Evolutionary conservation across 2,329 filamentous ascomycete genomes (phyloP).

Genomic region (Sarocladium oryzae): DNA sequence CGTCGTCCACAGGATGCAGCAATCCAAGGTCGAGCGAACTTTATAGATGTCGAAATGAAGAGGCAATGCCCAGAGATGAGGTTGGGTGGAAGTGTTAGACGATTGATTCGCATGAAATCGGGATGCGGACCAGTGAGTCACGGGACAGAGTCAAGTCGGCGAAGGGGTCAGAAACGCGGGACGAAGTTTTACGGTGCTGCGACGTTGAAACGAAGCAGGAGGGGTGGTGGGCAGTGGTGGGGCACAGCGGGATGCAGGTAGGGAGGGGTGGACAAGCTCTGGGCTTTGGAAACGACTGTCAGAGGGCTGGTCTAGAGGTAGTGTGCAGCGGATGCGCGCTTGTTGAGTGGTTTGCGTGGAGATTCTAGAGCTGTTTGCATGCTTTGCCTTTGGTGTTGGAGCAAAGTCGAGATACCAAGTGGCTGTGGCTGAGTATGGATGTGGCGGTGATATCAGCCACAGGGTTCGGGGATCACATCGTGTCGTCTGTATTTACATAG

Average conservation of each 20-base stretch:
- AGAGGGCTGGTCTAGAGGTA: background rate
- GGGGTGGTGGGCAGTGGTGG: conserved; percentile 5
- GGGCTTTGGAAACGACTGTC: background rate
- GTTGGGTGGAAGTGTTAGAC: background rate
- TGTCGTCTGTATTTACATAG: no score
- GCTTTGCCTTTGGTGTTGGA: background rate
- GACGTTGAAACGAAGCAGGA: conserved; percentile 4
- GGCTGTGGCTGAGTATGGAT: background rate
- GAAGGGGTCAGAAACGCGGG: conserved; percentile 4
- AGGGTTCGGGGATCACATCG: background rate
- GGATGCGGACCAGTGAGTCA: conserved; percentile 5
- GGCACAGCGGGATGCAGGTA: conserved; percentile 3
- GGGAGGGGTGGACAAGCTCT: background rate
- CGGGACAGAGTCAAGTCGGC: background rate
- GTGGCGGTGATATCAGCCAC: conserved; percentile 3
- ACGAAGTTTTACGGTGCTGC: conserved; percentile 6
- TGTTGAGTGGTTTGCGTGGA: conserved; percentile 4
- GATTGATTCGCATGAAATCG: conserved; percentile 9
- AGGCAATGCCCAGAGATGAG: background rate
- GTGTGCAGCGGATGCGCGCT: conserved; percentile 3
- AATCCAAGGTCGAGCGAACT: background rate
- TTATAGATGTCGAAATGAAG: background rate
- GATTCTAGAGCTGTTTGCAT: conserved; percentile 2
- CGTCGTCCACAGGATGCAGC: background rate
- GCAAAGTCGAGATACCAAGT: background rate